Conservation (phyloP, 805 yeast genomes). For the Blastobotrys chiropterorum region DNA sequence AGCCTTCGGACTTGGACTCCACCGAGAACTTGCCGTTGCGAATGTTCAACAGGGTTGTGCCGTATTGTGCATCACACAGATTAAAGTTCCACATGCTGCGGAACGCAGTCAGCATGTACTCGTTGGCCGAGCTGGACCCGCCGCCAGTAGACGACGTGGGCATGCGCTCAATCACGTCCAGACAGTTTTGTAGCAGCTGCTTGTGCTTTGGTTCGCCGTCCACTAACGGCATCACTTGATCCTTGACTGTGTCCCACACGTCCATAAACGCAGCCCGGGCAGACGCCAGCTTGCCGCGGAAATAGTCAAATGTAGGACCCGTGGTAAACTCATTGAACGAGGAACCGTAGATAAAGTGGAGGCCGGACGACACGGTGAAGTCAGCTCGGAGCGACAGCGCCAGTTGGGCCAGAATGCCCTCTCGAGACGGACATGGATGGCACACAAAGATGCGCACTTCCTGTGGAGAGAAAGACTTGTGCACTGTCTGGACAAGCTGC, state of each 20-base stretch:
- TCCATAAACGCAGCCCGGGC: slow-evolving; percentile 56
- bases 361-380: slow-evolving; percentile 63
- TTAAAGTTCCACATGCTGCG: slow-evolving; percentile 75
- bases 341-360: slow-evolving; percentile 65
- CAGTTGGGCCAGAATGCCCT: slow-evolving; percentile 61
- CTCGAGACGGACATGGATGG: slow-evolving; percentile 66
- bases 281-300: slow-evolving; percentile 55
- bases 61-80: slow-evolving; percentile 54
- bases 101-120: slow-evolving; percentile 56
- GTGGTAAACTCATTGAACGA: slow-evolving; percentile 63
- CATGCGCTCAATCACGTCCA: slow-evolving; percentile 55
- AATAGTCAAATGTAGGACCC: slow-evolving; percentile 56
- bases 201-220: slow-evolving; percentile 39
- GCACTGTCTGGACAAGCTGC: slow-evolving; percentile 47
- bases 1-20: slow-evolving; percentile 53
- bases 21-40: slow-evolving; percentile 45
- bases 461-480: slow-evolving; percentile 34
- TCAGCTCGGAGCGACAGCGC: slow-evolving; percentile 64
- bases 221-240: slow-evolving; percentile 40
- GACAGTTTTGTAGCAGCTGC: slow-evolving; percentile 46
- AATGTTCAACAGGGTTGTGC: slow-evolving; percentile 41
- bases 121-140: slow-evolving; percentile 29
- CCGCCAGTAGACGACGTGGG: slow-evolving; percentile 18
- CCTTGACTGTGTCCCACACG: slow-evolving; percentile 55
- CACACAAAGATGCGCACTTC: slow-evolving; percentile 58